Evolutionary conservation across 169 alveolate genomes (phyloP), one percentile per base, ranked within the genome.

Genomic region (Plasmodium gaboni): DNA sequence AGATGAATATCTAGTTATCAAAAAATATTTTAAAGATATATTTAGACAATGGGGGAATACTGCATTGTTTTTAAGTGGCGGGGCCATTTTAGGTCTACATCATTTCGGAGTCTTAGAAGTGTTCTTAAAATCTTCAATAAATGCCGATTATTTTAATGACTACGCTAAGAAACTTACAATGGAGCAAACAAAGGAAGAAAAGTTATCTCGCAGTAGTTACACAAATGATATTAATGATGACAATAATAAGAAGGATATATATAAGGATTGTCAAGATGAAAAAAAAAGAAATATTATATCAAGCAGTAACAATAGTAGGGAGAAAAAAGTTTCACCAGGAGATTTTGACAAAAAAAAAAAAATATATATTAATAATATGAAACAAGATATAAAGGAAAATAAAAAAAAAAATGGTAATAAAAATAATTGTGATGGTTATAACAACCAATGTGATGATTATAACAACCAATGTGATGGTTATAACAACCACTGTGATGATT

Each of bases 61-160:
- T 9, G 95, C 95, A 32, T 80, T 92, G 22, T 92, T 92, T 46
- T 73, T 92, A 48, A 92, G 95, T 83, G 95, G 95, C 6, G 95
- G 95, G 0, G 95, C 94, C 1, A 92, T 92, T 28, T 42, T 92
- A 28, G 95, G 94, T 8, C 73, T 92, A 64, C 93, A 92, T 65
- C 95, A 92, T 60, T 73, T 92, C 42, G 95, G 95, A 2, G 95
- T 92, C 24, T 69, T 92, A 10, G 93, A 92, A 55, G 91, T 70
- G 2, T 88, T 92, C 38, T 59, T 92, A 15, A 85, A 85, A 46
- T 32, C 87, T 0, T 85, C 92, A 0, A 85, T 85, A 5, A 69
- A 85, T 22, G 26, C 46, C 0, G 65, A 85, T 51, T 85, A 85
- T 32, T 85, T 85, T 85, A 53, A 83, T 59, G 59, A 68, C 5